Percentiles rank a stretch among this genome's conserved stretches.
These are phyloP conservation scores for Tolypocladium nubicola DNA, from an alignment of 2,329 filamentous ascomycete species.

Conservation along the genomic window DNA sequence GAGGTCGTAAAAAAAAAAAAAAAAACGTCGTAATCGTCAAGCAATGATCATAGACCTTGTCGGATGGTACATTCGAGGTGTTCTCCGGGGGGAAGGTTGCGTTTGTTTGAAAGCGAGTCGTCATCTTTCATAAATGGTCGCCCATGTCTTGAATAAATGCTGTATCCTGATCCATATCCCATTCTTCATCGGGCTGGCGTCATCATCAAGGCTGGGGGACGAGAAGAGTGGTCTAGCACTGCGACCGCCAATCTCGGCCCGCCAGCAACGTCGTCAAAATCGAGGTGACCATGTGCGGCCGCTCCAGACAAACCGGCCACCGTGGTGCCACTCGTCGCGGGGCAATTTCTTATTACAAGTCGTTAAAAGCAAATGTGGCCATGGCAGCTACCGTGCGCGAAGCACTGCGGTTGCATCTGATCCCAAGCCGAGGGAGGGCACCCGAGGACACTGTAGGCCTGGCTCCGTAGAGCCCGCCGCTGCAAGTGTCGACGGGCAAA, in stretches of 20 bases:
- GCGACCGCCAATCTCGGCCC: conserved; percentile 6
- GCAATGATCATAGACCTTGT: conserved; percentile 24
- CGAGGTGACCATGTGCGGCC: not conserved
- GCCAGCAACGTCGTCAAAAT: conserved; percentile 1
- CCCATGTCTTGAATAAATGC: conserved; percentile 28
- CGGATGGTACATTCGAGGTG: conserved; percentile 18
- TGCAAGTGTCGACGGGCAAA: not conserved
- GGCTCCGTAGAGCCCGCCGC: not conserved
- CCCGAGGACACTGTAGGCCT: not conserved
- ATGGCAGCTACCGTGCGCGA: not conserved
- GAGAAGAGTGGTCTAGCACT: conserved; percentile 5
- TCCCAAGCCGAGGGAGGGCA: not conserved
- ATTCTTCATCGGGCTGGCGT: conserved; percentile 26
- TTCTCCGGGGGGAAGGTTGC: conserved; percentile 12
- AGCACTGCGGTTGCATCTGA: not conserved
- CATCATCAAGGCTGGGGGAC: conserved; percentile 21
- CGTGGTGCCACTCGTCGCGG: not conserved
- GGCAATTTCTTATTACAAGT: conserved; percentile 25
- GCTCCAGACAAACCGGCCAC: not conserved
- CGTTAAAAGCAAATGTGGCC: conserved; percentile 21
- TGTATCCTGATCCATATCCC: conserved; percentile 29
- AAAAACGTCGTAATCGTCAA: conserved; percentile 36
- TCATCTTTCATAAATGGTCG: conserved; percentile 27
- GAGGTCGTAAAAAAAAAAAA: conserved; percentile 36
- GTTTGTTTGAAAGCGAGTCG: conserved; percentile 17